Percentiles rank a stretch among this genome's conserved stretches.
These are phyloP conservation scores for Penicillium polonicum DNA, from an alignment of 2,329 filamentous ascomycete species.

Conservation along the genomic window DNA sequence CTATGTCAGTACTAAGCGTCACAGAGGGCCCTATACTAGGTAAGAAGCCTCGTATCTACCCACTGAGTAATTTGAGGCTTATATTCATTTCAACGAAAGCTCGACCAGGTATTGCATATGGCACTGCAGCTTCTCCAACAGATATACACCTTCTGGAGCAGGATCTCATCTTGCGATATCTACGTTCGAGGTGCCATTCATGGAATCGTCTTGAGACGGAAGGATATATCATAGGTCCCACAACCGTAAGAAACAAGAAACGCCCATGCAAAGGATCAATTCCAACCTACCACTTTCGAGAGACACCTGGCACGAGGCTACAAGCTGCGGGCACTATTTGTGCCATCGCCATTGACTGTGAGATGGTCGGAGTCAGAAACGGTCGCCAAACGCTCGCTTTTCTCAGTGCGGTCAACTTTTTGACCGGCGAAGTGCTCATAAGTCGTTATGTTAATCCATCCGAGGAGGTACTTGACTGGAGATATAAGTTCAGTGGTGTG, in stretches of 20 bases:
- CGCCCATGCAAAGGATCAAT: not conserved
- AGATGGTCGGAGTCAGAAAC: conserved; percentile 6
- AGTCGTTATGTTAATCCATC: conserved; percentile 3
- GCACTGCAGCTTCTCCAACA: not conserved
- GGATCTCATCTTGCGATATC: conserved; percentile 4
- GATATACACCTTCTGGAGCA: not conserved
- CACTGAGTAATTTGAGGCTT: not conserved
- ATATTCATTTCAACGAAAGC: not conserved
- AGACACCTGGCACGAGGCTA: not conserved
- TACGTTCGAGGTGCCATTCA: conserved; percentile 7
- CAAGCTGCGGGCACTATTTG: not conserved
- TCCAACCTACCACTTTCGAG: not conserved
- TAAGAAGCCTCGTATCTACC: not conserved
- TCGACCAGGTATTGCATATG: not conserved
- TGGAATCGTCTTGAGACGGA: conserved; percentile 6
- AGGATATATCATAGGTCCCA: conserved; percentile 4
- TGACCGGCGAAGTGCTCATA: conserved; percentile 10
- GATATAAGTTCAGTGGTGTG: conserved; percentile 3
- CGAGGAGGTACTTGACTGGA: conserved; percentile 7
- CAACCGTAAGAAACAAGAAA: not conserved
- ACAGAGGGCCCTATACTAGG: not conserved
- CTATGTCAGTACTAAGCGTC: not conserved
- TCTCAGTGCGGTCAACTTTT: conserved; percentile 6
- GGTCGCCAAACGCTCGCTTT: conserved; percentile 9
- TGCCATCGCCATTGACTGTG: conserved; percentile 11